Percentiles rank a stretch among this genome's conserved stretches.
Conservation (phyloP, 2,329 filamentous ascomycete genomes). For the Diaporthe citriasiana region DNA sequence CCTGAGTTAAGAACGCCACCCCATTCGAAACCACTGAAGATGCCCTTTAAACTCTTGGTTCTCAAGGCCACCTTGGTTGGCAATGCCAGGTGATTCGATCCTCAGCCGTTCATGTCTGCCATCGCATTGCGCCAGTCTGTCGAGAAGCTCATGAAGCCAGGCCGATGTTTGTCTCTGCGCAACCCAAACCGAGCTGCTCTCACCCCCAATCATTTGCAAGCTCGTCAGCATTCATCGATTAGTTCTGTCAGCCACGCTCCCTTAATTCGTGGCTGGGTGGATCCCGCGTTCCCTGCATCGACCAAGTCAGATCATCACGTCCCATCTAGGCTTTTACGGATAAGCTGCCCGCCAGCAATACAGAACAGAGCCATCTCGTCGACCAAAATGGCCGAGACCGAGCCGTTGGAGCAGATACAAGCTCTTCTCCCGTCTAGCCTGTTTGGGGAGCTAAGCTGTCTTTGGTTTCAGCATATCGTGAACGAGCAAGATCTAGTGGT, state of each 20-base stretch:
- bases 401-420: not conserved
- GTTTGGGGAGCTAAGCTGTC: not conserved
- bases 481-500: conserved; percentile 28
- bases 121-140: not conserved
- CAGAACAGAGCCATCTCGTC: not conserved
- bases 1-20: conserved; percentile 14
- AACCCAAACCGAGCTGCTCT: not conserved
- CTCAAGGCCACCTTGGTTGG: not conserved
- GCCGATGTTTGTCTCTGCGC: not conserved
- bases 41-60: not conserved
- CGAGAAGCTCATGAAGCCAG: not conserved
- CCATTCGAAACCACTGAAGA: not conserved
- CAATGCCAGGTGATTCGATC: not conserved
- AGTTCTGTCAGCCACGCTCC: not conserved
- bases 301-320: not conserved
- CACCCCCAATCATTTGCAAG: not conserved
- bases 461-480: conserved; percentile 12
- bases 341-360: not conserved
- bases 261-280: not conserved
- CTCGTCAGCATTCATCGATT: not conserved
- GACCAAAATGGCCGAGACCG: not conserved
- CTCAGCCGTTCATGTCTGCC: not conserved
- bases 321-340: not conserved
- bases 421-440: not conserved
- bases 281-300: no score